These are phyloP conservation scores for Rhododendron henanense DNA, from an alignment of 148 eudicot genomes.

Conservation along the genomic window DNA sequence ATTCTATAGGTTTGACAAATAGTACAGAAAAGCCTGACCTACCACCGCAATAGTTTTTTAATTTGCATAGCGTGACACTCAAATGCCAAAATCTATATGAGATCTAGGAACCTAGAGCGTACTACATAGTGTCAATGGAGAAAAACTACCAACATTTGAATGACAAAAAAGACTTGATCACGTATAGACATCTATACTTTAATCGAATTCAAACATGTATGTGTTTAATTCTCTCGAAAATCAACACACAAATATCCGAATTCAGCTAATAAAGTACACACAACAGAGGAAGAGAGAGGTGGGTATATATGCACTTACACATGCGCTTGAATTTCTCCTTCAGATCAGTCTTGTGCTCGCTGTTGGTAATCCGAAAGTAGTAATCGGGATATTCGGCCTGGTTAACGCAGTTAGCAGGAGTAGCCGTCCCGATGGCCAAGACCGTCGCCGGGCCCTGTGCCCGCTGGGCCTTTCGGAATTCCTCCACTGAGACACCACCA, in stretches of 20 bases:
- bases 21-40: no score
- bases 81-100: background rate
- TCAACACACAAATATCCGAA: no score
- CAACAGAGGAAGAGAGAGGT: background rate
- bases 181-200: background rate
- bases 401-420: conserved; percentile 19
- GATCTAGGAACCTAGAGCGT: background rate
- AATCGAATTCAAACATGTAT: background rate
- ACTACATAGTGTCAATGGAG: background rate
- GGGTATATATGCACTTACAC: conserved; percentile 14
- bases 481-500: background rate
- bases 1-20: no score
- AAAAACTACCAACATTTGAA: background rate
- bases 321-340: conserved; percentile 31
- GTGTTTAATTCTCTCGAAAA: no score
- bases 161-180: background rate
- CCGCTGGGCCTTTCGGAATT: conserved; percentile 29
- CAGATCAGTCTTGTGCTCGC: conserved; percentile 29
- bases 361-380: conserved; percentile 28
- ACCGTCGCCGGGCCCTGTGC: conserved; percentile 22
- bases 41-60: background rate
- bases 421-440: conserved; percentile 26
- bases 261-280: background rate
- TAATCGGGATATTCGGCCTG: conserved; percentile 25
- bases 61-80: background rate